phyloP scores from a whole-genome alignment of 495 filamentous ascomycete genomes.

The Barbatosphaeria neglecta region DNA sequence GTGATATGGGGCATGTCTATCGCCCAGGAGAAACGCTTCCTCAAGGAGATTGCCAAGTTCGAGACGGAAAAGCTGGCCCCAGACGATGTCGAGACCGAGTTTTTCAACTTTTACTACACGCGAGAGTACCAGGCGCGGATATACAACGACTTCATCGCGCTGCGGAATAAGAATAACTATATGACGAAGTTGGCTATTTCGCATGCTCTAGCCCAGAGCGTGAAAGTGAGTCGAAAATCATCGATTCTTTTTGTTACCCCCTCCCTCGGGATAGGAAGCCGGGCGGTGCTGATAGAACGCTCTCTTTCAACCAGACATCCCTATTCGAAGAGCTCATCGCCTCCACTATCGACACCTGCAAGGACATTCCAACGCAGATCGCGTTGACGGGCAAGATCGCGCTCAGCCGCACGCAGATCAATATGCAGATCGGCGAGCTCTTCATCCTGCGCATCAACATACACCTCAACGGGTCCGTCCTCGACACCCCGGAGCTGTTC shows the following conservation, averaged over 20 bases:
- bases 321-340: constrained; percentile 95
- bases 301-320: constrained; percentile 52
- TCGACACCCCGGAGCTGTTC: constrained; percentile 96
- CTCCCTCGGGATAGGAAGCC: background rate
- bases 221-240: too few species aligned
- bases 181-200: constrained; percentile 97
- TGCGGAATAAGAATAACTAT: constrained; percentile 86
- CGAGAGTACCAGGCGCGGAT: constrained; percentile 93
- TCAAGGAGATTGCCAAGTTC: constrained; percentile 93
- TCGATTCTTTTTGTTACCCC: too few species aligned
- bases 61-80: constrained; percentile 77
- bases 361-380: constrained; percentile 80
- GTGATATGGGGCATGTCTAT: constrained; percentile 98
- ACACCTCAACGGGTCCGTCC: constrained; percentile 89
- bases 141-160: constrained; percentile 96
- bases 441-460: constrained; percentile 97
- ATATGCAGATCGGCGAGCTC: constrained; percentile 96
- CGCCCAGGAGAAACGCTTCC: constrained; percentile 70
- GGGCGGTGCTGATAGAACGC: background rate
- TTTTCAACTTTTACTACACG: constrained; percentile 99
- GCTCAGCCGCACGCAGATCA: constrained; percentile 74
- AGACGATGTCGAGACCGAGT: constrained; percentile 87
- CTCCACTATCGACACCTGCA: constrained; percentile 79
- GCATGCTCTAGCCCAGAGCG: constrained; percentile 86
- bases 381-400: constrained; percentile 83